A percentile compares a stretch with the other conserved stretches of the same genome.
phyloP scores from a whole-genome alignment of 2,329 filamentous ascomycete species.

The Herpotrichia juniperi region DNA sequence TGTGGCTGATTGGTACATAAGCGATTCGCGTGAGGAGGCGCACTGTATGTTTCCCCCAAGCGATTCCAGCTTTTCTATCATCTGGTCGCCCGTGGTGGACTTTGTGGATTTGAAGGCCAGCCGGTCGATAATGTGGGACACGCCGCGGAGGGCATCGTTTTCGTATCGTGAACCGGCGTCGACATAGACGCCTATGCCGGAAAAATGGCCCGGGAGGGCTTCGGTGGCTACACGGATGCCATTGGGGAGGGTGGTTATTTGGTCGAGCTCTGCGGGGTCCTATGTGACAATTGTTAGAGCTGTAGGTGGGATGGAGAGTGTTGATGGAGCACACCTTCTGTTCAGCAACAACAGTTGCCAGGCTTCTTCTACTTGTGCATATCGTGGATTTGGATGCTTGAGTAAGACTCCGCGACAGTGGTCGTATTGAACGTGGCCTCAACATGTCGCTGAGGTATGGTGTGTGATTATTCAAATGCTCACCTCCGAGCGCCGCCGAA shows the following conservation, averaged over 20 bases:
- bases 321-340: slow-evolving; percentile 36
- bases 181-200: slow-evolving; percentile 93
- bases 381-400: slow-evolving; percentile 21
- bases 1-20: slow-evolving; percentile 99
- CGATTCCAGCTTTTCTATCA: slow-evolving; percentile 85
- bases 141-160: slow-evolving; percentile 80
- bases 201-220: slow-evolving; percentile 90
- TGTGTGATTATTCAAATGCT: too few species aligned
- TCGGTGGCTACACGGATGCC: slow-evolving; percentile 94
- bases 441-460: slow-evolving; percentile 37
- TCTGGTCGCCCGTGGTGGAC: slow-evolving; percentile 74
- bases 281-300: slow-evolving; percentile 37
- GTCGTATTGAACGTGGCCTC: slow-evolving; percentile 33
- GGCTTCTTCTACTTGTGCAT: slow-evolving; percentile 29
- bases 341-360: slow-evolving; percentile 40
- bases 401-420: slow-evolving; percentile 34
- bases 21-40: slow-evolving; percentile 88
- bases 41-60: slow-evolving; percentile 97
- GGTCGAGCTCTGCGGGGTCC: slow-evolving; percentile 86
- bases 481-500: too few species aligned
- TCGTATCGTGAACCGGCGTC: slow-evolving; percentile 96
- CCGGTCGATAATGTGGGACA: slow-evolving; percentile 95
- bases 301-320: slow-evolving; percentile 5
- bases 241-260: slow-evolving; percentile 87
- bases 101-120: slow-evolving; percentile 91